Evolutionary conservation across 495 filamentous ascomycete genomes (phyloP), one percentile per base, ranked within the genome.

Genomic region (Rusavskia elegans): DNA sequence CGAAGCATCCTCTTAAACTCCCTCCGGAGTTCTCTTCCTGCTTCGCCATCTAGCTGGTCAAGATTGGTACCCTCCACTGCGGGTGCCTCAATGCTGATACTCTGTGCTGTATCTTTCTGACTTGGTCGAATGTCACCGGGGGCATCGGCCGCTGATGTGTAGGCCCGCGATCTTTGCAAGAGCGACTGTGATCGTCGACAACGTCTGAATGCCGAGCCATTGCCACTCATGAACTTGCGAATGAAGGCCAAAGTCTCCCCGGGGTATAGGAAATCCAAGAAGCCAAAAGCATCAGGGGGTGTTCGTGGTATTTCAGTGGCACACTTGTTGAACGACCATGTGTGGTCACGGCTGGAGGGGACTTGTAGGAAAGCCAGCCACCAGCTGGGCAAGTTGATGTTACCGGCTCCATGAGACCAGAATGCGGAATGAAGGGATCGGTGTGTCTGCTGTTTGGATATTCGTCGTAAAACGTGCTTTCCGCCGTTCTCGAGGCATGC

Each of bases 401-500:
- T 68, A 54, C 70, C 61, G 38, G 71, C 74, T 35, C 74, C 79
- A 69, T 86, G 77, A 48, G 77, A 73, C 78, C 82, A 87, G 53
- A 87, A 83, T 49, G 68, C 62, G 25, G 76, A 77, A 55, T 81
- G 81, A 16, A 89, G 72, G 46, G 71, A 68, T 45, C 78, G 77
- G 57, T 72, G 70, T 57, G 68, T 77, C 59, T 71, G 64, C 55
- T 69, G 70, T 41, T 68, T 71, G 36, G 75, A 61, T 53, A 72
- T 70, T 59, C 77, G 32, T 35, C 32, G 82, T 57, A 87, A 67
- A 58, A 84, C 72, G 68, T 75, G 74, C 63, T 78, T 77, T 66
- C 77, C 79, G 74, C 82, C 84, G 71, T 77, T 79, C 76, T 89
- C 79, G 66, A 89, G 75, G 71, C 79, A 84, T 71, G 77, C 76